Evolutionary conservation across 345 rosid species (phyloP), one percentile per base, ranked within the genome.

Genomic region (Cardamine occulta): DNA sequence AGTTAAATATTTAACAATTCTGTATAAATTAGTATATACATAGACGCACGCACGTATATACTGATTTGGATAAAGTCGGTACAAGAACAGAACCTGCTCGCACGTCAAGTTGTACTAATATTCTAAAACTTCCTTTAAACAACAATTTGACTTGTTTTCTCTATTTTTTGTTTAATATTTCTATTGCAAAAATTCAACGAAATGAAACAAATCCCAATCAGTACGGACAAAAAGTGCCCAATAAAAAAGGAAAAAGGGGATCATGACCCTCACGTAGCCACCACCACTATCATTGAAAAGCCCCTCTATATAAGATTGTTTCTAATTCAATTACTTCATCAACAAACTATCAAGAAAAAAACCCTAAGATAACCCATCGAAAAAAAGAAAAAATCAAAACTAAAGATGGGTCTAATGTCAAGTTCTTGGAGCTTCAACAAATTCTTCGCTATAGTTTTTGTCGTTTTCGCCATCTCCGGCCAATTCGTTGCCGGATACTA

Each of bases 371-470:
- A 44, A 8, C 7, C 15, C 35, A 37, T 29, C 35, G 4, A 31
- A 32, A 70, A 32, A 57, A 19, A 3, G 1, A n/a, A 37, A 35
- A 51, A 15, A 17, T 1, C 70, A 0, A 70, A 70, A 26, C 53
- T 37, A 32, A 63, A 70, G 49, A 70, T 70, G 80, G 66, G 61
- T 70, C 19, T 10, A 15, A 7, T 63, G 60, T 63, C 61, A 70
- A 70, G 66, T 75, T 73, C 85, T 67, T 85, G 85, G 85, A 81
- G 84, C 51, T 83, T 84, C 44, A 51, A 72, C 56, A 72, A 77
- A 72, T 37, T 83, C 31, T 62, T 71, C n/a, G 31, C 76, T 44
- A 56, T 77, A 26, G 54, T 47, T 55, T 57, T 75, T 8, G 73
- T 79, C 11, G 44, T 66, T 32, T 66, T 79, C 5, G 55, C 79